Base-by-base conservation (phyloP, 225 moss, liverwort and hornwort species). In the Bryum argenteum region DNA sequence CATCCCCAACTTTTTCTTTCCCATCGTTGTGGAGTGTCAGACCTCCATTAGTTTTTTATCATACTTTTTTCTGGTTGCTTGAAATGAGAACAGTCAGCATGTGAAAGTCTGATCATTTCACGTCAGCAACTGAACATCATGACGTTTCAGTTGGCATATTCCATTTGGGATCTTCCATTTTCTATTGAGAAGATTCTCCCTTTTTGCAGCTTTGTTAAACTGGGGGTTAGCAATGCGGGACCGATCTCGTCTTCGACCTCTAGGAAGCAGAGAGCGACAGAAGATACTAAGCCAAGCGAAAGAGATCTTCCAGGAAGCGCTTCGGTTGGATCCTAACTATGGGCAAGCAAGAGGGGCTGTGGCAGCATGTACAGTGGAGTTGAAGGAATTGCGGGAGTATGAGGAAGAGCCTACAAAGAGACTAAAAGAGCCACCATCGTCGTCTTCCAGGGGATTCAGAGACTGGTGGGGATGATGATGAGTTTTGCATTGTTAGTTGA, bases 141-240 rank as follows among this genome's bases (percentile, higher is more conserved):
- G n/a, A n/a, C n/a, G n/a, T n/a, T n/a, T n/a, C n/a, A 6, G 1
- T 33, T 52, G 59, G 59, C 38, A 66, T 51, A 22, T 44, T 11
- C 61, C 67, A 20, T 22, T 12, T 21, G 10, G n/a, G 16, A 8
- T 15, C 8, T 59, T 48, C 17, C 17, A 17, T 48, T 17, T 7
- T 48, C 12, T 14, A 6, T 45, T 45, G 9, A 10, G 44, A 44
- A 44, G 13, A 14, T 13, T 14, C 16, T 43, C 73, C 72, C 88
- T 53, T 28, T 71, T 37, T 75, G 76, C 88, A 96, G 96, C 93
- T 52, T 86, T 93, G 70, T 70, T 91, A 22, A 96, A 96, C 62
- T 96, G 96, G 96, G 96, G 96, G 11, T 40, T 93, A 43, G 96
- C 93, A 15, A 82, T 91, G 90, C 80, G 87, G 58, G 93, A 96